phyloP scores from a whole-genome alignment of 129 eudicot species.

The Calendula officinalis region DNA sequence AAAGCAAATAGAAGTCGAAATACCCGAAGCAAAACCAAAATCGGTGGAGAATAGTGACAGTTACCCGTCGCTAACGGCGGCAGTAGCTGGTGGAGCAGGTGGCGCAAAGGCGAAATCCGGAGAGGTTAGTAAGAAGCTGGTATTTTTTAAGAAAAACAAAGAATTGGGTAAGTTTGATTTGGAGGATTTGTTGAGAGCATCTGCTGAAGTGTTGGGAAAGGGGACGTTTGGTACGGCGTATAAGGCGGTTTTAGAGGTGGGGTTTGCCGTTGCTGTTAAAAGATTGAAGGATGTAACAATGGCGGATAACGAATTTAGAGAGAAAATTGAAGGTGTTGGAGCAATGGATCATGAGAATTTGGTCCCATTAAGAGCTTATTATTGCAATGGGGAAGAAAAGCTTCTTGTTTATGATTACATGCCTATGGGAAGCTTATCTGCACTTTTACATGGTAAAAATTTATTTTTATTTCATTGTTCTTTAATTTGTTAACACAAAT shows the following conservation, averaged over 20 bases:
- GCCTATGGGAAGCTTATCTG: slow-evolving; percentile 98
- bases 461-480: neutral
- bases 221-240: slow-evolving; percentile 93
- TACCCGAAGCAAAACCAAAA: slow-evolving; percentile 24
- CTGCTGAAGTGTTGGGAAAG: slow-evolving; percentile 90
- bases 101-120: slow-evolving; percentile 30
- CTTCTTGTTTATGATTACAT: slow-evolving; percentile 87
- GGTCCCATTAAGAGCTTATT: slow-evolving; percentile 82
- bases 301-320: slow-evolving; percentile 67
- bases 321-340: slow-evolving; percentile 76
- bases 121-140: slow-evolving; percentile 47
- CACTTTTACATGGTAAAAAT: slow-evolving; percentile 78
- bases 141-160: slow-evolving; percentile 51
- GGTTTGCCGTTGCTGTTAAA: slow-evolving; percentile 79
- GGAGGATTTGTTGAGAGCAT: slow-evolving; percentile 80
- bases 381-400: slow-evolving; percentile 68
- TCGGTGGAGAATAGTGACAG: slow-evolving; percentile 23
- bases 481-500: slow-evolving; percentile 2
- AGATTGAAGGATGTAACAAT: slow-evolving; percentile 75
- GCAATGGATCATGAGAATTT: slow-evolving; percentile 67
- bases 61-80: slow-evolving; percentile 24
- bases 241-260: slow-evolving; percentile 73
- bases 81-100: slow-evolving; percentile 31
- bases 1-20: slow-evolving; percentile 41
- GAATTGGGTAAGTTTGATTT: slow-evolving; percentile 54